These are phyloP conservation scores for Naumovozyma dairenensis DNA, from an alignment of 805 yeast genomes.

Conservation along the genomic window DNA sequence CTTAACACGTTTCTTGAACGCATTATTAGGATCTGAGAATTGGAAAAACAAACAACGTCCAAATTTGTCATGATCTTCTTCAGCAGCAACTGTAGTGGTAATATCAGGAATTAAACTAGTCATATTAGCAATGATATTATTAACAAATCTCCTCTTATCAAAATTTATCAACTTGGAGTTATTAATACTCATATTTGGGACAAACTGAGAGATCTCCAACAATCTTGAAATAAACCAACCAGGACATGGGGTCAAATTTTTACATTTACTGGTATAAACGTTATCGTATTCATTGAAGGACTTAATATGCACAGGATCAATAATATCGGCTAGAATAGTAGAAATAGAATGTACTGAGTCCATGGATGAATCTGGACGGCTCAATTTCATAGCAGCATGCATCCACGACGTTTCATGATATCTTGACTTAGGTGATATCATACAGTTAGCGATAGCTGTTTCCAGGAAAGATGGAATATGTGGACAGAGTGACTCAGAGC, in stretches of 20 bases:
- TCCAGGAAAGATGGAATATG: conserved; percentile 80
- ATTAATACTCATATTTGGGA: conserved; percentile 67
- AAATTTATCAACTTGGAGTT: conserved; percentile 65
- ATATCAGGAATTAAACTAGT: conserved; percentile 32
- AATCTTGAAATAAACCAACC: conserved; percentile 86
- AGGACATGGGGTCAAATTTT: conserved; percentile 65
- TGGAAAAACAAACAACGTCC: conserved; percentile 18
- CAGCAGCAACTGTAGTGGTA: conserved; percentile 3
- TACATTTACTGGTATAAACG: conserved; percentile 24
- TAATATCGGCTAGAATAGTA: conserved; percentile 13
- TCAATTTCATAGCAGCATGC: conserved; percentile 34
- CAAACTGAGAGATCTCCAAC: conserved; percentile 61
- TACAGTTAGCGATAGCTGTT: conserved; percentile 61
- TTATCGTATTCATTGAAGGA: conserved; percentile 28
- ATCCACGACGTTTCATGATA: conserved; percentile 61
- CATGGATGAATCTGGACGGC: not conserved
- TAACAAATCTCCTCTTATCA: conserved; percentile 68
- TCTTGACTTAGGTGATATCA: conserved; percentile 75
- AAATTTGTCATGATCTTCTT: conserved; percentile 4
- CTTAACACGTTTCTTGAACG: conserved; percentile 21
- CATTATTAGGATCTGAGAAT: conserved; percentile 24
- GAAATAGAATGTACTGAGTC: not conserved
- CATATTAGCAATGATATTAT: conserved; percentile 49
- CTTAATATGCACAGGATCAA: conserved; percentile 17
- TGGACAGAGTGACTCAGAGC: conserved; percentile 28